A percentile compares a stretch with the other conserved stretches of the same genome.
Conservation (phyloP, 257 asterid genomes). For the Vinca minor region DNA sequence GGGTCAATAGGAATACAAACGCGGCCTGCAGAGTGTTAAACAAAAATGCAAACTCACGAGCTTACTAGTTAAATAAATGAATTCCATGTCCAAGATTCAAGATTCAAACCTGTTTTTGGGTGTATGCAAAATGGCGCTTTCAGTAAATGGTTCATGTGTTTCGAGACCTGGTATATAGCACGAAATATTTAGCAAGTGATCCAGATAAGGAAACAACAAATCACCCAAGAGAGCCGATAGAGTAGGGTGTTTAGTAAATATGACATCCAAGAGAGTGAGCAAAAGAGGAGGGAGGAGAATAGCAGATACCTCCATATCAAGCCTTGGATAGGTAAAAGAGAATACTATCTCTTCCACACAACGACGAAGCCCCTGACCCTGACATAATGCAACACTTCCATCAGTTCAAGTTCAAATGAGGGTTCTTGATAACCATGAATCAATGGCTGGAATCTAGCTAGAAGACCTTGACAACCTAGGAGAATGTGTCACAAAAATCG, state of each 20-base stretch:
- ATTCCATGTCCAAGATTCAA: conserved; percentile 4
- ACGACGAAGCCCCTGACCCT: conserved; percentile 61
- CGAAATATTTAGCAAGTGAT: conserved; percentile 2
- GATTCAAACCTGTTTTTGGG: conserved; percentile 71
- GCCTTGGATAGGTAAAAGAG: conserved; percentile 79
- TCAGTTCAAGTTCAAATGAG: too few species aligned
- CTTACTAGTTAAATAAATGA: neutral
- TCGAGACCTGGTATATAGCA: conserved; percentile 56
- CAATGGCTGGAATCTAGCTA: neutral
- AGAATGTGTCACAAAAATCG: neutral
- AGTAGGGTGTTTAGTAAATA: too few species aligned
- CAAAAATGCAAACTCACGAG: neutral
- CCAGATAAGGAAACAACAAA: neutral
- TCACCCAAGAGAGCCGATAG: too few species aligned
- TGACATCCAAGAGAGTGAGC: neutral
- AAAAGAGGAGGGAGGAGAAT: neutral
- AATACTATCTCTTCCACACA: conserved; percentile 83
- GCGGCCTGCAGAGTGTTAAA: conserved; percentile 40
- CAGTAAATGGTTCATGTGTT: conserved; percentile 82
- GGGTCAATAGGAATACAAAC: conserved; percentile 95
- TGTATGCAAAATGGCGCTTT: conserved; percentile 91
- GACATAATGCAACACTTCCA: conserved; percentile 14
- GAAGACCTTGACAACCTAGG: neutral
- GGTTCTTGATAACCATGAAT: neutral
- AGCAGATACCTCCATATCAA: conserved; percentile 76